Evolutionary conservation across 495 filamentous ascomycete genomes (phyloP), one percentile per base, ranked within the genome.

Genomic region (Rhizodiscina lignyota): DNA sequence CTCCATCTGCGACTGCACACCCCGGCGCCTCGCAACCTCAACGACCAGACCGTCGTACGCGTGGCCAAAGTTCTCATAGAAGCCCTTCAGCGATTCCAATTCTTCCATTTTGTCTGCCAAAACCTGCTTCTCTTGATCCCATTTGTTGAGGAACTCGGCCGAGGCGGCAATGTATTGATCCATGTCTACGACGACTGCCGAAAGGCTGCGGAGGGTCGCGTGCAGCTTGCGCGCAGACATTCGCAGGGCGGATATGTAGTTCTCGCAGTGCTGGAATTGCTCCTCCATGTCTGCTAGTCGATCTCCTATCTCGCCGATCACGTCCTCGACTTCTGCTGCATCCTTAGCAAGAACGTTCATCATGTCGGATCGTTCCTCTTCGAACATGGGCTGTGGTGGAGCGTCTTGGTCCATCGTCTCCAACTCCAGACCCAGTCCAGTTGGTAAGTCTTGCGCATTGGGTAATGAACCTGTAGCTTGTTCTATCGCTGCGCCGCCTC

Each of bases 261-360:
- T 64, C 52, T 4, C 72, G 5, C 81, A 59, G 0, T 66, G 54
- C 4, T 61, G 63, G 33, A 76, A 77, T 23, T 69, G 66, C 0
- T 51, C 55, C 52, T 93, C 85, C 72, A 94, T 87, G 21, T 79
- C 71, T 5, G 64, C 63, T 16, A 82, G 70, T 29, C 70, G 72
- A 37, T 83, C 75, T 39, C 77, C 68, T 32, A 97, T 74, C 44
- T 97, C 89, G 36, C 64, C 56, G 2, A 93, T 77, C 11, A 94
- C 89, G 44, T 91, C 89, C 6, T 92, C 83, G 1, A 94, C 83
- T 47, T 92, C 78, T 3, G 62, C 62, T 3, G 89, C 80, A 51
- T 97, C 89, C 37, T 81, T 78, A 23, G 76, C 61, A 18, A 97
- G 67, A 0, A 97, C 79, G 20, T 65, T 63, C 4, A 96, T 63